Base-by-base conservation (phyloP, 164 flowering plant species). In the Akebia trifoliata region DNA sequence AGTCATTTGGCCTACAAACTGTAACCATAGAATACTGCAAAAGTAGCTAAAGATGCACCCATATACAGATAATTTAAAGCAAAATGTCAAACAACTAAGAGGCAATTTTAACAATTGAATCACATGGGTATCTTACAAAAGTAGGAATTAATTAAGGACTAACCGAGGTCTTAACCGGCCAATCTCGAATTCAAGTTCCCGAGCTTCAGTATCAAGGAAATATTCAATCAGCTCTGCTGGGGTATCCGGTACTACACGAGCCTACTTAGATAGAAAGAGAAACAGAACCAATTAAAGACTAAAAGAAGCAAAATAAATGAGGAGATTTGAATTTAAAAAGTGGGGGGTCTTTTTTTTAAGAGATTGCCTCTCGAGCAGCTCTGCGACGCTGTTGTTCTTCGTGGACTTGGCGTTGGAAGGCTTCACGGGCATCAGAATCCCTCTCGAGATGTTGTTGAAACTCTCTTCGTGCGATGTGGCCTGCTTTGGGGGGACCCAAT, bases 121-220 rank as follows among this genome's bases (percentile, higher is more conserved):
- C 1, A 60, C 20, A 60, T 38, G 42, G 20, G 48, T 31, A 50
- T 22, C 9, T 25, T 15, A 39, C 24, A 48, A 12, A n/a, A 22
- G 30, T 3, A 39, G 30, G 21, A 48, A 15, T 17, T 22, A 68
- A 40, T 21, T 22, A 8, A 4, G 50, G 57, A 72, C 76, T 56
- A 29, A 84, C 95, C 82, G 58, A 18, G 72, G 85, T 67, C 98
- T 78, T 71, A 93, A 26, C 65, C 97, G 72, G 0, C 94, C 88
- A 50, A 89, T 83, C 73, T 93, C 98, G 56, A 71, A 79, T 61
- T 93, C 95, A 60, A 93, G 64, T 54, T 93, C 98, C 36, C 72
- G 90, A 66, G 98, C 95, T 72, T 93, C 98, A 17, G 98, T 85
- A 65, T 93, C 92, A 1, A 93, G 88, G 47, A 93, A 83, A 62